Conservation (phyloP, 139 green algal genomes). For the Asterochloris sp. region DNA sequence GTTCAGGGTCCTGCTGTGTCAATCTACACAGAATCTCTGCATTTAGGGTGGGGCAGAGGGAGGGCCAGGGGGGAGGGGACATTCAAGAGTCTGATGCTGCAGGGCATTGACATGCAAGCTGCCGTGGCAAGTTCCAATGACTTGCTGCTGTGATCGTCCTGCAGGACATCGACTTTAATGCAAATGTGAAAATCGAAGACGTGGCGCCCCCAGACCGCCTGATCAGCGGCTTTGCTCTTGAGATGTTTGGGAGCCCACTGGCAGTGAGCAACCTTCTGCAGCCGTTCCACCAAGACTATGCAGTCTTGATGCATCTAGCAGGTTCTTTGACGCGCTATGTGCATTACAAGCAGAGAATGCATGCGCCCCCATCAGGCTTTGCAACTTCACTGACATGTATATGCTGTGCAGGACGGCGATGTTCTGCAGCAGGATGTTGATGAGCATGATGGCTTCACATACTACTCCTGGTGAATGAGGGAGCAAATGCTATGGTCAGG, state of each 20-base stretch:
- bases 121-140: neutral
- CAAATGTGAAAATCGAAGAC: slow-evolving; percentile 56
- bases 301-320: neutral
- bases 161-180: slow-evolving; percentile 36
- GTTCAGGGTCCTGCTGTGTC: no score
- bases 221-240: slow-evolving; percentile 85
- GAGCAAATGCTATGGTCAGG: neutral
- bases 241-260: slow-evolving; percentile 79
- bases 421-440: slow-evolving; percentile 47
- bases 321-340: neutral
- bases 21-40: no score
- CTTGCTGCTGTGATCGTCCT: neutral
- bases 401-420: slow-evolving; percentile 45
- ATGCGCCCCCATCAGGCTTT: neutral
- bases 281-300: neutral
- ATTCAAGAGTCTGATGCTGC: no score
- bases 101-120: no score
- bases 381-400: neutral
- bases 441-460: slow-evolving; percentile 42
- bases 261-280: neutral
- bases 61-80: no score
- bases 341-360: neutral
- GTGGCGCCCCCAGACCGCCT: slow-evolving; percentile 69
- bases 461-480: slow-evolving; percentile 62
- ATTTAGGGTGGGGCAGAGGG: no score